Percentiles rank a stretch among this genome's conserved stretches.
Evolutionary conservation across 306 rosid species (phyloP).

Genomic region (Cucurbita argyrosperma): DNA sequence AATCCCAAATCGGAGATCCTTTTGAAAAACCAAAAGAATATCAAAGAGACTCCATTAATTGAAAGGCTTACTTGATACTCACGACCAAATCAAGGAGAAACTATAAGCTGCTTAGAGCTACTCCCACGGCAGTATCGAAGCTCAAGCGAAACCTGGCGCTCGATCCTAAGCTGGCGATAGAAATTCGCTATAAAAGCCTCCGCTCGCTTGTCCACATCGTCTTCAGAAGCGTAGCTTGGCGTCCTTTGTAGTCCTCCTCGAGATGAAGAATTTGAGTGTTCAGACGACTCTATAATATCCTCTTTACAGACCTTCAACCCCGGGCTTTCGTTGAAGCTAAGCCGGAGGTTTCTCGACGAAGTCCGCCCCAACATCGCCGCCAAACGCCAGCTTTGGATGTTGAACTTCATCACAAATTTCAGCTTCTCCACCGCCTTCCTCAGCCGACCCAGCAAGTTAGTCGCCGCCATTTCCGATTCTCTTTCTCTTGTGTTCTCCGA

Average conservation of each 20-base stretch:
- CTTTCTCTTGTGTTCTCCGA: not conserved
- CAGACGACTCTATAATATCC: not conserved
- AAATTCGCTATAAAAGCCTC: slow-evolving; percentile 64
- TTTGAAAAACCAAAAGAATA: not conserved
- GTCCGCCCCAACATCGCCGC: slow-evolving; percentile 27
- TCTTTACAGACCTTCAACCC: slow-evolving; percentile 27
- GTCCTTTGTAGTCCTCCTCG: slow-evolving; percentile 37
- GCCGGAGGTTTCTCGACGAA: slow-evolving; percentile 12
- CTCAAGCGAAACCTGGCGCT: slow-evolving; percentile 62
- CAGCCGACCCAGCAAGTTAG: slow-evolving; percentile 28
- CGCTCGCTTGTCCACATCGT: slow-evolving; percentile 52
- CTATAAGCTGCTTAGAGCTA: slow-evolving; percentile 7
- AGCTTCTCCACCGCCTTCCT: slow-evolving; percentile 45
- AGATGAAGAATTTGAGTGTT: slow-evolving; percentile 11
- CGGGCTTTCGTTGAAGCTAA: slow-evolving; percentile 40
- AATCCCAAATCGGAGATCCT: not conserved
- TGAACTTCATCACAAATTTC: slow-evolving; percentile 32
- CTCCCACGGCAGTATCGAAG: slow-evolving; percentile 31
- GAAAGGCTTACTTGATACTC: too few species aligned
- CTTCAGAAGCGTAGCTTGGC: slow-evolving; percentile 41
- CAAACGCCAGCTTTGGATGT: slow-evolving; percentile 29
- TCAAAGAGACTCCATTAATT: too few species aligned
- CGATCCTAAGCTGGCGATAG: slow-evolving; percentile 52
- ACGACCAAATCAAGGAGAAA: not conserved
- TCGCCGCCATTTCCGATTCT: slow-evolving; percentile 6